These are phyloP conservation scores for Trichoderma aggressivum DNA, from an alignment of 2,329 filamentous ascomycete genomes.

Conservation along the genomic window DNA sequence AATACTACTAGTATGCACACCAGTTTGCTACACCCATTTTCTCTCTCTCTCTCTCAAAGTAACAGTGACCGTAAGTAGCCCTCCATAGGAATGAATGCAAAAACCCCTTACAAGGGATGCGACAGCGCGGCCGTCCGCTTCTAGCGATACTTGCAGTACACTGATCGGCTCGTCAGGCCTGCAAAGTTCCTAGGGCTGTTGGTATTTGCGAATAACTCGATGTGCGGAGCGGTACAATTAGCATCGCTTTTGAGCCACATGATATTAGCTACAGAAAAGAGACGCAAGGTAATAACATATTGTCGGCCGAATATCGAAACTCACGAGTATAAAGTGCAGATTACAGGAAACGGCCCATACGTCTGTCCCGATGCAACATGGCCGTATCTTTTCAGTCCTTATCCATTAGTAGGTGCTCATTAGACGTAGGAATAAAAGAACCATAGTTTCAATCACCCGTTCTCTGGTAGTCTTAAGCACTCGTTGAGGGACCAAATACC, in stretches of 20 bases:
- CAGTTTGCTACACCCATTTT: not conserved
- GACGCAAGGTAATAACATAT: not conserved
- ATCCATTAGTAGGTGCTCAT: not conserved
- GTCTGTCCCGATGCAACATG: not conserved
- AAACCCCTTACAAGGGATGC: not conserved
- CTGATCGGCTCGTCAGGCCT: not conserved
- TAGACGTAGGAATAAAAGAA: not conserved
- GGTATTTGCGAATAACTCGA: not conserved
- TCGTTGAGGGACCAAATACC: not conserved
- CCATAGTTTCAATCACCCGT: not conserved
- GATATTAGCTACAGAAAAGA: not conserved
- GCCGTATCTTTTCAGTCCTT: not conserved
- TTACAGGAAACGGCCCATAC: not conserved
- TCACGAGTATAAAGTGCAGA: not conserved
- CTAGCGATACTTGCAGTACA: not conserved
- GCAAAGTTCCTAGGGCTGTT: not conserved
- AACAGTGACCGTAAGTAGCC: not conserved
- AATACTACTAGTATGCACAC: not conserved
- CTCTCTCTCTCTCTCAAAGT: not conserved
- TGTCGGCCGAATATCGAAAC: not conserved
- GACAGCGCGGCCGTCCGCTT: not conserved
- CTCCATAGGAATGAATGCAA: not conserved
- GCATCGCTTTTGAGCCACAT: not conserved
- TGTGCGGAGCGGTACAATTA: not conserved
- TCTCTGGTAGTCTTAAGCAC: not conserved